Conservation (phyloP, 805 yeast species). For the Ascoidea tarda region DNA sequence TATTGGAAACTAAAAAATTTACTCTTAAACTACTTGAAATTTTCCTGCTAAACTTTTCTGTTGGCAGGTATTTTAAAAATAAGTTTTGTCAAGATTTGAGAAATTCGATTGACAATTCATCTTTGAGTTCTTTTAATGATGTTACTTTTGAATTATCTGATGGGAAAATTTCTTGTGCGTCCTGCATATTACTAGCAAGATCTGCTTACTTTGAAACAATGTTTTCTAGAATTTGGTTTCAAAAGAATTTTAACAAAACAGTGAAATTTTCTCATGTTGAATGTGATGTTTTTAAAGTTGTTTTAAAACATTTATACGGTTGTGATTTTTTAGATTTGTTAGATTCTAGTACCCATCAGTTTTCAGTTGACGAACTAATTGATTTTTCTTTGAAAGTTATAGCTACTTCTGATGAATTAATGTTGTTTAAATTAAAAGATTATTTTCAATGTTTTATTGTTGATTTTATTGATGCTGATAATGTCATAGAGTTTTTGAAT, state of each 20-base stretch:
- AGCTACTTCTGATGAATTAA: constrained; percentile 46
- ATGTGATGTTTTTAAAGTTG: constrained; percentile 27
- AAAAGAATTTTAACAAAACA: neutral
- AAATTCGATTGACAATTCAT: constrained; percentile 3
- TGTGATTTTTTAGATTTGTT: constrained; percentile 26
- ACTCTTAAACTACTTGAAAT: constrained; percentile 16
- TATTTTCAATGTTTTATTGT: constrained; percentile 46
- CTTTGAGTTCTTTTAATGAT: no score
- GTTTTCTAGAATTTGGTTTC: neutral
- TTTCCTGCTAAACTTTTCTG: constrained; percentile 15
- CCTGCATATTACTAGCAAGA: no score
- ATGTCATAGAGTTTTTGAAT: constrained; percentile 39
- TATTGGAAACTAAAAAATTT: constrained; percentile 17
- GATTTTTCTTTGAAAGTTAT: constrained; percentile 42
- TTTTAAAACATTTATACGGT: constrained; percentile 48
- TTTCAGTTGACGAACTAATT: constrained; percentile 28
- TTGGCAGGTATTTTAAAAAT: constrained; percentile 36
- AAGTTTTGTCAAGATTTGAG: constrained; percentile 46
- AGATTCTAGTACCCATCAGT: constrained; percentile 12
- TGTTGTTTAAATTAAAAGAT: constrained; percentile 43
- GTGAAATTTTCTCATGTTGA: constrained; percentile 32
- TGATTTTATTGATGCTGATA: constrained; percentile 42
- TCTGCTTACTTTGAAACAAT: no score
- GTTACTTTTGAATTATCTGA: no score
- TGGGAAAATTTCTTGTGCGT: no score